Conservation (phyloP, 1,284 basidiomycete species). For the Tranzscheliella williamsii region DNA sequence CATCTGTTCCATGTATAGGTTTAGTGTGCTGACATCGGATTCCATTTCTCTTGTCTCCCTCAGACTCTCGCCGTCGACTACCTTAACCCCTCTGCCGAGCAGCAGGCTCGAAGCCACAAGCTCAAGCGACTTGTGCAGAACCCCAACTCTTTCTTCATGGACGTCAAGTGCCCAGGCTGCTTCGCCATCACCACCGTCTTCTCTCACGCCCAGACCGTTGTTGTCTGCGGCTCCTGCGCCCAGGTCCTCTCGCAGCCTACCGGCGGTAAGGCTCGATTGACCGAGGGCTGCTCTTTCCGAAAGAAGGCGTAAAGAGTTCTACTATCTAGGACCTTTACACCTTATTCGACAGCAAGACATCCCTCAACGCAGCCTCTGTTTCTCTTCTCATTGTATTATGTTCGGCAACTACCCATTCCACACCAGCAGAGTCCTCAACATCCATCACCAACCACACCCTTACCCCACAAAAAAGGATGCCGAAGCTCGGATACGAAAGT, state of each 20-base stretch:
- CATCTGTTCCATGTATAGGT: too few relatives aligned
- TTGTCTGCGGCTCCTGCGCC: constrained; percentile 88
- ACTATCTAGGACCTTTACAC: too few relatives aligned
- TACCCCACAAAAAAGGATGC: too few relatives aligned
- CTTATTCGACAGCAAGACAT: too few relatives aligned
- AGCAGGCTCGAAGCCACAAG: constrained; percentile 77
- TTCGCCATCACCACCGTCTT: constrained; percentile 93
- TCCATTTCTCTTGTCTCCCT: background rate
- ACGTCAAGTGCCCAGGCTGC: constrained; percentile 98
- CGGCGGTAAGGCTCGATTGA: constrained; percentile 96
- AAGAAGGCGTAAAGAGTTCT: constrained; percentile 54
- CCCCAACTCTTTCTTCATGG: constrained; percentile 84
- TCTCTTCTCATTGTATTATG: background rate
- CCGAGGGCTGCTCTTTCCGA: constrained; percentile 70
- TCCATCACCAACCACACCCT: too few relatives aligned
- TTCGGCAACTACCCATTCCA: background rate
- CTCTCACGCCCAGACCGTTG: constrained; percentile 91
- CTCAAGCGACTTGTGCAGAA: constrained; percentile 98
- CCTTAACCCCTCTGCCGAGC: constrained; percentile 88
- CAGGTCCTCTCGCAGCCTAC: constrained; percentile 97
- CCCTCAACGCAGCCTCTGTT: too few relatives aligned
- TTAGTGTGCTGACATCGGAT: too few relatives aligned
- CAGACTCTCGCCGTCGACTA: constrained; percentile 98
- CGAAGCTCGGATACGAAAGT: too few relatives aligned
- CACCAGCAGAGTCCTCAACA: background rate